Conservation (phyloP, 352 stramenopile genomes). For the Phytophthora colocasiae region DNA sequence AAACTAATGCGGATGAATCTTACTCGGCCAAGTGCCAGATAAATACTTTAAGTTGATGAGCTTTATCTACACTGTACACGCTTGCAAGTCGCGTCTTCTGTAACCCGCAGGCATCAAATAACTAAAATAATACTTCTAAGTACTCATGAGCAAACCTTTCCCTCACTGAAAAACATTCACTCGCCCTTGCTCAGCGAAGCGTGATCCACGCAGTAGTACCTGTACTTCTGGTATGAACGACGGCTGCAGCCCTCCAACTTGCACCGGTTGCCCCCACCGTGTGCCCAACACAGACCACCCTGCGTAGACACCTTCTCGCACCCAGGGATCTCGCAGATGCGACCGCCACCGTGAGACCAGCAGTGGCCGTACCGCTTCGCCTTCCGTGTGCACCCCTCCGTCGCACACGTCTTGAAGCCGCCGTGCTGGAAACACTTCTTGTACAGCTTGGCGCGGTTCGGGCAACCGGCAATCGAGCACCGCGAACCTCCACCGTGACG, state of each 20-base stretch:
- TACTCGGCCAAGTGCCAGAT: neutral
- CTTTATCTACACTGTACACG: neutral
- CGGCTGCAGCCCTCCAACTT: constrained; percentile 61
- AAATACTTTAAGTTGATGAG: neutral
- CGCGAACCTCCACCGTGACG: neutral
- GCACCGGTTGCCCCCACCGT: constrained; percentile 72
- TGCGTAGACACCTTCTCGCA: constrained; percentile 74
- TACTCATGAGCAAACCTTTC: too few relatives aligned
- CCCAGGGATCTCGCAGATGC: constrained; percentile 63
- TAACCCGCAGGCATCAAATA: too few relatives aligned
- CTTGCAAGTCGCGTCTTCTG: neutral
- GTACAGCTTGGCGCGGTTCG: constrained; percentile 72
- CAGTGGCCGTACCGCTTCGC: constrained; percentile 77
- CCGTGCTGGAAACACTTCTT: constrained; percentile 77
- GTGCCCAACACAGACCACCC: constrained; percentile 70
- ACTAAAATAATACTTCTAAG: too few relatives aligned
- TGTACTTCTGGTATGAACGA: constrained; percentile 73
- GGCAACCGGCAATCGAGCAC: constrained; percentile 47
- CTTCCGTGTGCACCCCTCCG: constrained; percentile 66
- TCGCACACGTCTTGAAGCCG: constrained; percentile 74
- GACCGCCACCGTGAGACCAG: constrained; percentile 75
- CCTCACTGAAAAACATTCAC: neutral
- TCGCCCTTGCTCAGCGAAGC: constrained; percentile 28
- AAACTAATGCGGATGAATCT: neutral
- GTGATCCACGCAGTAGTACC: constrained; percentile 71